Conservation (phyloP, 495 filamentous ascomycete species). For the Penicillium pulvis region DNA sequence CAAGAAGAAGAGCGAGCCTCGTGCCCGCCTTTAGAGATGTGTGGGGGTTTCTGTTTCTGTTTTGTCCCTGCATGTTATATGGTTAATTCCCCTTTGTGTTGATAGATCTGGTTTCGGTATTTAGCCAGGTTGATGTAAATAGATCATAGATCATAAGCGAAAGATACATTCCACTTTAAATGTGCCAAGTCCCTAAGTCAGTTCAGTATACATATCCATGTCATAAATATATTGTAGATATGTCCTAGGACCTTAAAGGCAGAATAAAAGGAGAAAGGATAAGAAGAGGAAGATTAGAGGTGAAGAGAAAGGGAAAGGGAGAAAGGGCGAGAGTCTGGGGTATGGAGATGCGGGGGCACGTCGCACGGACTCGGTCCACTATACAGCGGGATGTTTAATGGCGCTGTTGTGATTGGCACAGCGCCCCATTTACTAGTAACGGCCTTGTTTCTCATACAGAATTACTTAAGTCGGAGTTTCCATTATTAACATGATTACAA, state of each 20-base stretch:
- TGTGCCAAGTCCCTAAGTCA: background rate
- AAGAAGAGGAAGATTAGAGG: background rate
- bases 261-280: background rate
- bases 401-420: slow-evolving; percentile 17
- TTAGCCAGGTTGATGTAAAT: slow-evolving; percentile 20
- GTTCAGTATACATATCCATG: background rate
- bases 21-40: slow-evolving; percentile 32
- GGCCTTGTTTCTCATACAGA: background rate
- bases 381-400: slow-evolving; percentile 19
- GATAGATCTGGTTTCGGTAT: slow-evolving; percentile 19
- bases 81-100: slow-evolving; percentile 27
- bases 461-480: background rate
- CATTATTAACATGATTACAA: background rate
- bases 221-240: no score
- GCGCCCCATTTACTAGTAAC: slow-evolving; percentile 13
- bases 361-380: slow-evolving; percentile 12
- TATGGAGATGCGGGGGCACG: slow-evolving; percentile 20
- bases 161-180: slow-evolving; percentile 12
- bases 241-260: no score
- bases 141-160: slow-evolving; percentile 31
- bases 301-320: background rate
- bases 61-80: slow-evolving; percentile 16
- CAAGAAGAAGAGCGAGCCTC: slow-evolving; percentile 28
- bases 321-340: slow-evolving; percentile 20
- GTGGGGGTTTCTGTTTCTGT: slow-evolving; percentile 4